Base-by-base conservation (phyloP, 306 rosid species). In the Pyrus pyrifolia region DNA sequence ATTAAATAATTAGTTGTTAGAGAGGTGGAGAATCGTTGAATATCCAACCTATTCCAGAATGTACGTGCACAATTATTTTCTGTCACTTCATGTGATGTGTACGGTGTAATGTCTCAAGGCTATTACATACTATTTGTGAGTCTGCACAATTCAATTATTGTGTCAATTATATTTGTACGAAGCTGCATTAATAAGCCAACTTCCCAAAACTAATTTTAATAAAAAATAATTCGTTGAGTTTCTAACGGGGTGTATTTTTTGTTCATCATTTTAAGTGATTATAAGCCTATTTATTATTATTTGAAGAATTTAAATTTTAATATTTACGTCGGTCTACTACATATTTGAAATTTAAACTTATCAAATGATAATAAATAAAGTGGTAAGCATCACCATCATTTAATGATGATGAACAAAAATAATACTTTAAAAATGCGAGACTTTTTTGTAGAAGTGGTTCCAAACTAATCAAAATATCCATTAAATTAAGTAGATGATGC, bases 301-400 rank as follows among this genome's bases (percentile, higher is more conserved):
- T 38, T 38, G 9, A 38, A 7, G 2, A 38, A 38, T 38, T 38
- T 38, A 38, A 38, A 38, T 38, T 38, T 38, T 38, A 1, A 38
- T 0, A 38, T 38, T 7, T 38, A 0, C 0, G 2, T 7, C 2
- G 9, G 42, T 7, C 1, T 38, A 6, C 0, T 38, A 38, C 42
- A 38, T 1, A 38, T 1, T 38, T 1, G 0, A 38, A 35, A 35
- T 35, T 35, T 35, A 6, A 35, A 35, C 1, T 35, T 0, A 38
- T 38, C 10, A 38, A 38, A 38, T 0, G 0, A 38, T 38, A 0
- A 38, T 38, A 38, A 38, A 38, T 38, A 38, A 38, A 38, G 0
- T 38, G 2, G 0, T 38, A 0, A 6, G 2, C 0, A 38, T 7
- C 42, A 38, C 9, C 2, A 38, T 38, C 10, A 38, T 0, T 38